Evolutionary conservation across 208 protist genomes (phyloP), one percentile per base, ranked within the genome.

Genomic region (Trypanosoma scelopori): DNA sequence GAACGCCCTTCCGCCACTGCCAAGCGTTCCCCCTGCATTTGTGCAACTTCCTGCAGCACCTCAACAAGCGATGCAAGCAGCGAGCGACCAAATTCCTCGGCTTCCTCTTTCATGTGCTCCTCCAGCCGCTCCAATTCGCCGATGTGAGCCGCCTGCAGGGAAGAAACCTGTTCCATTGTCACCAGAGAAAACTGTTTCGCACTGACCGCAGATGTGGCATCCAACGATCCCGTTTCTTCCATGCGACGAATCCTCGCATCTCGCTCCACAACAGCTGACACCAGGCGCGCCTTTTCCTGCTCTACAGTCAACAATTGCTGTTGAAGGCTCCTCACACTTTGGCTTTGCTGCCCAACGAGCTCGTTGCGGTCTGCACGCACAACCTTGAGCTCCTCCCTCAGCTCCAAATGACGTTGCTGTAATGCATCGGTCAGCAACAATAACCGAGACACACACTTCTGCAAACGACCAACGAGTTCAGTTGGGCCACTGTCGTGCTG

Each of bases 341-440:
- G 65, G 25, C 74, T 80, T 66, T 91, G 81, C 49, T 71, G 71
- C 3, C 81, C 81, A 22, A 91, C 76, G 20, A 91, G 59, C 61
- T 87, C 85, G 57, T 87, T 89, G 32, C 85, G 69, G 51, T 91
- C 85, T 15, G 69, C 71, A 3, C 85, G 85, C 43, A 91, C 85
- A 48, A 91, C 81, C 23, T 79, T 65, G 15, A 91, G 74, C 74
- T 89, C 80, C 41, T 84, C 82, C 37, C 42, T 35, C 13, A 84
- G 41, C 37, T 78, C 85, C 0, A 75, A 56, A 51, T 74, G 53
- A 11, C 62, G 76, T 30, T 61, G 15, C 11, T 49, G 56, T 23
- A 65, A 32, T 16, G 46, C n/a, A 45, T 32, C 35, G 22, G 28
- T n/a, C 32, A 50, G 61, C 20, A 32, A n/a, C 11, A 23, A n/a